Base-by-base conservation (phyloP, 164 flowering plant species). In the Amborella trichopoda region DNA sequence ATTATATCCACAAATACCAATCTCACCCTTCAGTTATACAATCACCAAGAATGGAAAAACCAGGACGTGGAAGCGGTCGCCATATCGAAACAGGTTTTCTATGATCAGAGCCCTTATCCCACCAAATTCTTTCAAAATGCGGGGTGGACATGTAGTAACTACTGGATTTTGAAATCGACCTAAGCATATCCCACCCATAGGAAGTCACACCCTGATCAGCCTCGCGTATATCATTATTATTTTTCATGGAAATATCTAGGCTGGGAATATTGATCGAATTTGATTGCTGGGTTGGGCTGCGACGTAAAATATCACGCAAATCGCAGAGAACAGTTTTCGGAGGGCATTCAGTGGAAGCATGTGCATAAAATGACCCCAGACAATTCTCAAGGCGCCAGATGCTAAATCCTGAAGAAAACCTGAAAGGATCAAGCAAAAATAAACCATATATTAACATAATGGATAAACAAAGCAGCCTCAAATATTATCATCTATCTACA, bases 91-190 rank as follows among this genome's bases (percentile, higher is more conserved):
- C 77, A 54, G 95, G 76, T 50, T 72, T 71, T 16, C 94, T 88
- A 27, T 74, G 39, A 42, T 88, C 99, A 68, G 78, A 57, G 45
- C 96, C 95, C 61, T 75, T 85, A 62, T 93, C 96, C 94, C 94
- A 88, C 99, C 99, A 93, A 53, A 93, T 72, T 66, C 94, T 79
- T 65, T 93, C 95, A 64, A 88, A 93, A 54, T 83, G 74, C 17
- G 99, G 96, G 5, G 94, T 85, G 23, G 96, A 79, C 49, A 79
- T 55, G 42, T 68, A 76, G 69, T 58, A 73, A 59, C 56, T 64
- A 54, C 70, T 77, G 46, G 75, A 67, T 56, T 61, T 83, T 23
- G 99, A 85, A 51, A 82, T 67, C 40, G 94, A 70, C 54, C 94
- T 70, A 46, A 88, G 44, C 52, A 77, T 53, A 30, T 93, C 99